Base-by-base conservation (phyloP, 1,284 basidiomycete genomes). In the Moniliophthora roreri region DNA sequence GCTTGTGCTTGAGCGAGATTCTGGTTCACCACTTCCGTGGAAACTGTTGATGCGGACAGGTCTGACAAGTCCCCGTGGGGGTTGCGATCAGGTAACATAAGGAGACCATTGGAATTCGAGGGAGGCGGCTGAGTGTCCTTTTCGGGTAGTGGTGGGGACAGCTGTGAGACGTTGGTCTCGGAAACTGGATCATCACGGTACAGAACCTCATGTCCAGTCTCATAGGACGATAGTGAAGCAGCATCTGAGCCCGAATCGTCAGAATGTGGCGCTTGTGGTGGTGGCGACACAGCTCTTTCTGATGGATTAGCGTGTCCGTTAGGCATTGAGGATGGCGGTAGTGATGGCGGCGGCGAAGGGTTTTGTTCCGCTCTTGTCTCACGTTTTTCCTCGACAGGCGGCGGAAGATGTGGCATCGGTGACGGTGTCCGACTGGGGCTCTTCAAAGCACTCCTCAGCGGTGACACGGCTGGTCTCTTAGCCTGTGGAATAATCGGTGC, bases 371-470 rank as follows among this genome's bases (percentile, higher is more conserved):
- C 26, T 11, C 11, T 47, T 20, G 2, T 24, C 26, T 47, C 47
- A n/a, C 35, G 34, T 15, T 48, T 48, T 28, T n/a, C 20, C 18
- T 50, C 48, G 26, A 36, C 48, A 16, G 28, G 28, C 11, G 28
- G 28, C 11, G 28, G 28, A 11, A 32, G 28, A 32, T 6, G 28
- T 32, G 28, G 58, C 56, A 63, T 60, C 7, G 77, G 77, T 4
- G 76, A 77, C 11, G 78, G 78, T 42, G 80, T 75, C 24, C 78
- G 70, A 56, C 79, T 82, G 21, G 20, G 13, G 51, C 79, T 78
- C 56, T 79, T 76, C 66, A 88, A 58, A n/a, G 84, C 85, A 50
- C 84, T 86, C 55, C 78, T 72, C n/a, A 88, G 62, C 0, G 85
- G 85, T 41, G 71, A 66, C 63, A 74, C 78, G 13, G 68, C 62